Conservation (phyloP, 2,329 filamentous ascomycete species). For the Epichloe hybrida region DNA sequence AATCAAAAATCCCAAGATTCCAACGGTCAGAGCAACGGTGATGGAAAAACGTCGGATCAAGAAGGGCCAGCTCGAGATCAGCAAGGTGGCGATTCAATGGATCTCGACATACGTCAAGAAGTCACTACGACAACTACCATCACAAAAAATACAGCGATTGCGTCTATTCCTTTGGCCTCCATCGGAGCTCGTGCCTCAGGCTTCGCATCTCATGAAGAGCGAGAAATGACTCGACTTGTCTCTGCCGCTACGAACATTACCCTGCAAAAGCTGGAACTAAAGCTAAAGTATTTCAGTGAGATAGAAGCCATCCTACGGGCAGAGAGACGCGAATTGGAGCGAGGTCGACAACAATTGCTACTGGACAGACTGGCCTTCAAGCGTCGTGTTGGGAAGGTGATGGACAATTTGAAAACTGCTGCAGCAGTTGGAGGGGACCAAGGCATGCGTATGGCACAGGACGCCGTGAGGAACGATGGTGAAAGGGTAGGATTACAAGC, state of each 20-base stretch:
- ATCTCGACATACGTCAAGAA: conserved; percentile 44
- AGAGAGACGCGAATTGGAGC: conserved; percentile 83
- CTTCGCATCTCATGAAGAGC: conserved; percentile 88
- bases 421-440: conserved; percentile 35
- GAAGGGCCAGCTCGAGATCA: background rate
- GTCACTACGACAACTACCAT: conserved; percentile 37
- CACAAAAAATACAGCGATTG: conserved; percentile 36
- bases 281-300: conserved; percentile 90
- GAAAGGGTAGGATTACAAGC: conserved; percentile 41
- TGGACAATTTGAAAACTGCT: conserved; percentile 56
- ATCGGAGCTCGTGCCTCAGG: conserved; percentile 77
- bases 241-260: conserved; percentile 86
- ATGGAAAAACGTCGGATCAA: background rate
- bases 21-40: conserved; percentile 44
- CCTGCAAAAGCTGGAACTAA: conserved; percentile 90
- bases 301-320: conserved; percentile 87
- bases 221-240: conserved; percentile 88
- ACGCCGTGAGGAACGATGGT: conserved; percentile 29
- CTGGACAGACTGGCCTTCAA: conserved; percentile 84
- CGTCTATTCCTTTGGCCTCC: conserved; percentile 72
- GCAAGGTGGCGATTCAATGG: conserved; percentile 45
- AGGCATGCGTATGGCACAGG: conserved; percentile 33
- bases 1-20: conserved; percentile 31
- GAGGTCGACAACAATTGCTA: conserved; percentile 84
- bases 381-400: conserved; percentile 69